Base-by-base conservation (phyloP, 2,329 filamentous ascomycete species). In the Penicillium hesseltinei region DNA sequence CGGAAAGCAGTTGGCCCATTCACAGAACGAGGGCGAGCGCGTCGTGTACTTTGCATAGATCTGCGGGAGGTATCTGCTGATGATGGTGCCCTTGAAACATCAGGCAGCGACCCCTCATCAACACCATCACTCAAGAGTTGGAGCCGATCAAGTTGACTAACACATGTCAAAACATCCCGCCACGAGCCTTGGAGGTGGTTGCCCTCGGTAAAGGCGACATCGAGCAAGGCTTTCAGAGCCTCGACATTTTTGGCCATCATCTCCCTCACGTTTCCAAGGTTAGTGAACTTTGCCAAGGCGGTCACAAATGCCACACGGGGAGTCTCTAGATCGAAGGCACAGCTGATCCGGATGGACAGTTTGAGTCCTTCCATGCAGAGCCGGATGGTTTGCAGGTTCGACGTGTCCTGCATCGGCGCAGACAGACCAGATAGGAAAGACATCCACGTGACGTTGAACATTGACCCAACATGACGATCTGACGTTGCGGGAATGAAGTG, bases 361-460 rank as follows among this genome's bases (percentile, higher is more conserved):
- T 92, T 96, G 82, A 97, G 91, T 3, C 94, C 94, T 70, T 99
- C 93, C 68, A 99, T 88, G 69, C 94, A 99, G 7, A 96, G 77
- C 70, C 88, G 91, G 73, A 97, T 92, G 17, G 94, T 90, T 64
- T 97, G 92, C 5, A 96, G 81, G 68, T 97, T 97, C 65, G 96
- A 90, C 0, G 91, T 89, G 70, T 96, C 92, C 67, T 97, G 94
- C 72, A 94, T 92, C 65, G 95, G 90, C 50, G 90, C 92, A 1
- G 93, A 97, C 27, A 99, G 82, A 0, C 92, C 92, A 5, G 93
- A 97, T 69, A 99, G 89, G 74, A 97, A 95, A 10, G 93, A 96
- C 93, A 97, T 99, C 94, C 94, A 99, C 0, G 92, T 95, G 25
- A 96, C 92, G 68, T 96, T 92, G 70, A 99, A 97, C 94, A 99